These are phyloP conservation scores for Combretum micranthum DNA, from an alignment of 345 rosid species.

Conservation along the genomic window DNA sequence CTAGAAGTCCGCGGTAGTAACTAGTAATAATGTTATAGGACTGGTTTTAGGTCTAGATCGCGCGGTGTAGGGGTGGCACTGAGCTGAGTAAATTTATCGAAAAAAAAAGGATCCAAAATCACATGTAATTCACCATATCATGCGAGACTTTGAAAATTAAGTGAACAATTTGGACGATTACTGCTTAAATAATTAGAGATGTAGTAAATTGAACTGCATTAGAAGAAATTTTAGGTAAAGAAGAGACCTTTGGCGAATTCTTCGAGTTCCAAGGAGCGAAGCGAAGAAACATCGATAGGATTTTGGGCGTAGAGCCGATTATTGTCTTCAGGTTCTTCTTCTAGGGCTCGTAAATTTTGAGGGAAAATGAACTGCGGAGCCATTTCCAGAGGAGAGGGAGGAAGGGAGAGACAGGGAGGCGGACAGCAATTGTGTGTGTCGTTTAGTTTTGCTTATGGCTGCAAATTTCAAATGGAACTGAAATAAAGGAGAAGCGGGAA, in stretches of 20 bases:
- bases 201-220: not conserved
- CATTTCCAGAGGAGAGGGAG: constrained; percentile 29
- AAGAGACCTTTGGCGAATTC: constrained; percentile 86
- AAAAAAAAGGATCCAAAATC: too few relatives aligned
- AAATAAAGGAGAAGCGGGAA: not conserved
- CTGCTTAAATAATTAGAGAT: too few relatives aligned
- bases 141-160: too few relatives aligned
- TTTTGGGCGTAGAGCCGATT: constrained; percentile 46
- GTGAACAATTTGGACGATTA: too few relatives aligned
- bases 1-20: too few relatives aligned
- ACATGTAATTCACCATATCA: too few relatives aligned
- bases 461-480: constrained; percentile 6
- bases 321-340: constrained; percentile 41
- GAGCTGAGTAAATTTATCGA: too few relatives aligned
- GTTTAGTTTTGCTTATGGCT: too few relatives aligned
- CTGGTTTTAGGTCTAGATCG: too few relatives aligned
- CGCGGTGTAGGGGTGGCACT: too few relatives aligned
- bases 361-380: constrained; percentile 81
- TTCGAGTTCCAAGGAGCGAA: constrained; percentile 60
- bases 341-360: constrained; percentile 52
- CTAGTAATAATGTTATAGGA: too few relatives aligned
- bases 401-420: constrained; percentile 8
- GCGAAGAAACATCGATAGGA: constrained; percentile 42
- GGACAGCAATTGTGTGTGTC: too few relatives aligned
- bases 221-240: not conserved